Percentiles rank a stretch among this genome's conserved stretches.
Evolutionary conservation across 805 yeast species (phyloP).

Genomic region (Metschnikowia aberdeeniae): DNA sequence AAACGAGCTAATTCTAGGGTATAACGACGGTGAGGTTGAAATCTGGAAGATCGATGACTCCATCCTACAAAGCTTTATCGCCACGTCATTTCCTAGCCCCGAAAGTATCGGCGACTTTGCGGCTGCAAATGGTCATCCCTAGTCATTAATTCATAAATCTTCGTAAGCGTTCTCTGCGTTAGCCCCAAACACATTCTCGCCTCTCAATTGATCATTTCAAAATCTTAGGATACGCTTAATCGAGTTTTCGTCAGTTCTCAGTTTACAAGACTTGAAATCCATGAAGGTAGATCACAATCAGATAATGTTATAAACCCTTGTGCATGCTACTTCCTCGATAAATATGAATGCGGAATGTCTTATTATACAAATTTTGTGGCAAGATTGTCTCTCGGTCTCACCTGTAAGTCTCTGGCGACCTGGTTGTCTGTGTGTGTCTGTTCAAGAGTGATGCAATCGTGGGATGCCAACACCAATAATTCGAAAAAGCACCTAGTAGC

Average conservation of each 20-base stretch:
- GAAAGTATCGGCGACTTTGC: neutral
- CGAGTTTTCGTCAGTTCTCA: no score
- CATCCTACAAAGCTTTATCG: conserved; percentile 2
- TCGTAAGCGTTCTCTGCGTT: no score
- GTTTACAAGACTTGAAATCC: no score
- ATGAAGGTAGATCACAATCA: no score
- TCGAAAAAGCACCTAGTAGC: conserved; percentile 79
- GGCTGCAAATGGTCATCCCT: neutral
- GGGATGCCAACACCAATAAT: conserved; percentile 73
- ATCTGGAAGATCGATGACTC: conserved; percentile 14
- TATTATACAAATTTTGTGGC: conserved; percentile 20
- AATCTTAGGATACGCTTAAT: no score
- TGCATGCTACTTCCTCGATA: neutral
- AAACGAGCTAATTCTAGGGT: conserved; percentile 10
- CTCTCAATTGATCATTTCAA: no score
- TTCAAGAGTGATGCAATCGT: conserved; percentile 59
- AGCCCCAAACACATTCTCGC: no score
- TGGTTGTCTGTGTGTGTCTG: conserved; percentile 41
- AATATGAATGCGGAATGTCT: neutral
- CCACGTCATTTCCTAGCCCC: neutral
- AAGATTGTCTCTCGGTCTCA: conserved; percentile 43
- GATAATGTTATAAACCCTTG: no score
- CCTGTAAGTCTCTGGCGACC: conserved; percentile 56
- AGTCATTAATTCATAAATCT: neutral
- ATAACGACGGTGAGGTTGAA: conserved; percentile 13